Evolutionary conservation across 495 filamentous ascomycete species (phyloP).

Genomic region (Hypoxylon trugodes): DNA sequence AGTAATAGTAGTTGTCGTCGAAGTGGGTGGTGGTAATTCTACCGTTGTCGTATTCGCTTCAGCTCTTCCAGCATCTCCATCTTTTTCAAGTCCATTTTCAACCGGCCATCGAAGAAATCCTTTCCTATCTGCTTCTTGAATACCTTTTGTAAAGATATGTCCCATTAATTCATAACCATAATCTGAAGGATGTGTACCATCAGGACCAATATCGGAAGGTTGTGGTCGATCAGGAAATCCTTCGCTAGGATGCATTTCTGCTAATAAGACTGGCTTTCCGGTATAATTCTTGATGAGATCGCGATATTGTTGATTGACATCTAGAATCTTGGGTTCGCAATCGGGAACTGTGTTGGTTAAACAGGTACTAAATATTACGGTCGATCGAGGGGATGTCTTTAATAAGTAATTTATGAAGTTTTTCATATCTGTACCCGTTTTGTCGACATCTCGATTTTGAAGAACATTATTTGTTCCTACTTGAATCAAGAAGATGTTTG

Average conservation of each 20-base stretch:
- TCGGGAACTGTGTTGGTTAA: constrained; percentile 45
- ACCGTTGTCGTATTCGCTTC: constrained; percentile 15
- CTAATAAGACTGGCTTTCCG: constrained; percentile 40
- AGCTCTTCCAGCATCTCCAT: constrained; percentile 38
- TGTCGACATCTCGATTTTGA: constrained; percentile 32
- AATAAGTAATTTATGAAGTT: constrained; percentile 41
- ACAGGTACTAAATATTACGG: constrained; percentile 42
- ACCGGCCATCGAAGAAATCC: constrained; percentile 49
- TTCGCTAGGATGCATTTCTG: constrained; percentile 42
- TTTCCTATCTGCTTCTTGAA: constrained; percentile 44
- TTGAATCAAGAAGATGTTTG: constrained; percentile 51
- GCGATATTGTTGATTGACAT: constrained; percentile 48
- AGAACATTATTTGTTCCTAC: constrained; percentile 55
- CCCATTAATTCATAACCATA: constrained; percentile 56
- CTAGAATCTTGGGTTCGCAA: constrained; percentile 48
- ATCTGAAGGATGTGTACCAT: constrained; percentile 53
- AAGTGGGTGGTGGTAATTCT: constrained; percentile 22
- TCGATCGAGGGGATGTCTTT: constrained; percentile 31
- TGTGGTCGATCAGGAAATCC: constrained; percentile 35
- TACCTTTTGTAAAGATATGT: constrained; percentile 45
- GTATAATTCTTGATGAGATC: constrained; percentile 38
- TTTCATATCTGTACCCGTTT: constrained; percentile 45
- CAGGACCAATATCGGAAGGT: constrained; percentile 36
- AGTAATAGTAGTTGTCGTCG: not conserved
- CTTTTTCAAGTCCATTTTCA: constrained; percentile 41